Conservation (phyloP, 78 protist species). For the Paulinella micropora region DNA sequence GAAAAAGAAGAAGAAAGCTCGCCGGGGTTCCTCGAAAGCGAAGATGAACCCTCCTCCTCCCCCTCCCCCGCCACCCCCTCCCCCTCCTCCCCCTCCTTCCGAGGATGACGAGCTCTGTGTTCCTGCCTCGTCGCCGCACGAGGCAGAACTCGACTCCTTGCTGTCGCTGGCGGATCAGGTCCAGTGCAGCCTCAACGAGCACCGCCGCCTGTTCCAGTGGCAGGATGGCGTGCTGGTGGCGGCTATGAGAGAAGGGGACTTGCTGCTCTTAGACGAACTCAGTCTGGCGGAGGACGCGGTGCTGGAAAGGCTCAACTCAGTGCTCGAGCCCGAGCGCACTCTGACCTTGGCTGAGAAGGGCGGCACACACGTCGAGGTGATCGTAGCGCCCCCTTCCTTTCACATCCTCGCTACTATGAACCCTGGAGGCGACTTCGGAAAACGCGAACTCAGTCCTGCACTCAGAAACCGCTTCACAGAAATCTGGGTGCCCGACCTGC, state of each 20-base stretch:
- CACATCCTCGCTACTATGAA: background rate
- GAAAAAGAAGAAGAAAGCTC: no score
- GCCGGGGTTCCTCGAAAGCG: no score
- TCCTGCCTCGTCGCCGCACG: no score
- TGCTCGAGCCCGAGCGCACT: slow-evolving; percentile 80
- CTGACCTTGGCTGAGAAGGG: slow-evolving; percentile 75
- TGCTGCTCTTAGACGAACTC: slow-evolving; percentile 88
- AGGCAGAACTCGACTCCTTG: no score
- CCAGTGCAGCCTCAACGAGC: no score
- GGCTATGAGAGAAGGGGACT: slow-evolving; percentile 78
- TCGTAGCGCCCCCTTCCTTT: background rate
- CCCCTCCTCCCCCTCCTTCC: no score
- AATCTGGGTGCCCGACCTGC: slow-evolving; percentile 63
- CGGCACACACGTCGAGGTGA: background rate
- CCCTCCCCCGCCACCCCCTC: no score
- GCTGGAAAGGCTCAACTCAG: slow-evolving; percentile 93
- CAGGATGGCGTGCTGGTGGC: slow-evolving; percentile 56
- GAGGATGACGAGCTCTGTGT: no score
- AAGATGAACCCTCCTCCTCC: no score
- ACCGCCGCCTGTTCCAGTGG: background rate
- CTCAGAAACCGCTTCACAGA: slow-evolving; percentile 89
- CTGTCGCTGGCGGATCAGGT: no score
- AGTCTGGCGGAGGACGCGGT: slow-evolving; percentile 98
- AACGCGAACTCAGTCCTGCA: slow-evolving; percentile 97
- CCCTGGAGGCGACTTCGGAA: slow-evolving; percentile 95